These are phyloP conservation scores for Fonsecaea nubica DNA, from an alignment of 2,329 filamentous ascomycete genomes.

Conservation along the genomic window DNA sequence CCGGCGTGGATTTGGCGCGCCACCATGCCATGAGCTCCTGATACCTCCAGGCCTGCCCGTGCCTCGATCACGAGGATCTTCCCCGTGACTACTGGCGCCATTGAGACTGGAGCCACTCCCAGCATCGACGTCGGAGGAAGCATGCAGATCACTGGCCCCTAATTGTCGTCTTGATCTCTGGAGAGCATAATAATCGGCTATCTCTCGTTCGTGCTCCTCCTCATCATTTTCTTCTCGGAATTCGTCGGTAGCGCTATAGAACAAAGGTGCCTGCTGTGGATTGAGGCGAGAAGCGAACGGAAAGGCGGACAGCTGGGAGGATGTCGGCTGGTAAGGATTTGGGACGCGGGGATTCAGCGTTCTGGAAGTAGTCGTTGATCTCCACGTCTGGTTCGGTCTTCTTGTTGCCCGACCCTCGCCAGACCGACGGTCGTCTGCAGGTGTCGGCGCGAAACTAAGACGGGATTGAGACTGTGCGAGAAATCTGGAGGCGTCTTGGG, in stretches of 20 bases:
- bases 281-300: slow-evolving; percentile 80
- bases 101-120: slow-evolving; percentile 65
- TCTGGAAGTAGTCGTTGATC: slow-evolving; percentile 53
- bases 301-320: slow-evolving; percentile 75
- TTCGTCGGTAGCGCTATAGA: slow-evolving; percentile 88
- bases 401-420: slow-evolving; percentile 57
- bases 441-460: slow-evolving; percentile 73
- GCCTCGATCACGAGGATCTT: slow-evolving; percentile 47
- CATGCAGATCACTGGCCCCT: slow-evolving; percentile 79
- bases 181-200: slow-evolving; percentile 91
- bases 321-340: slow-evolving; percentile 78
- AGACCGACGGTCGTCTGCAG: slow-evolving; percentile 58
- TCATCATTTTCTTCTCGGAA: slow-evolving; percentile 94
- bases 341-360: slow-evolving; percentile 39
- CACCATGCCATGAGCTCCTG: slow-evolving; percentile 63
- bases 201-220: slow-evolving; percentile 85
- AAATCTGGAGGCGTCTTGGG: slow-evolving; percentile 89
- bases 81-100: slow-evolving; percentile 58
- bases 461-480: slow-evolving; percentile 95
- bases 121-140: slow-evolving; percentile 83
- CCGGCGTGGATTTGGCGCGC: slow-evolving; percentile 51
- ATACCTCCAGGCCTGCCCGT: slow-evolving; percentile 58
- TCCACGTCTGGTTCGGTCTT: slow-evolving; percentile 53
- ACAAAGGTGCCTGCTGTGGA: slow-evolving; percentile 81
- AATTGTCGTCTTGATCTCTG: slow-evolving; percentile 90